phyloP scores from a whole-genome alignment of 2,329 filamentous ascomycete genomes.

The Arthroderma uncinatum region DNA sequence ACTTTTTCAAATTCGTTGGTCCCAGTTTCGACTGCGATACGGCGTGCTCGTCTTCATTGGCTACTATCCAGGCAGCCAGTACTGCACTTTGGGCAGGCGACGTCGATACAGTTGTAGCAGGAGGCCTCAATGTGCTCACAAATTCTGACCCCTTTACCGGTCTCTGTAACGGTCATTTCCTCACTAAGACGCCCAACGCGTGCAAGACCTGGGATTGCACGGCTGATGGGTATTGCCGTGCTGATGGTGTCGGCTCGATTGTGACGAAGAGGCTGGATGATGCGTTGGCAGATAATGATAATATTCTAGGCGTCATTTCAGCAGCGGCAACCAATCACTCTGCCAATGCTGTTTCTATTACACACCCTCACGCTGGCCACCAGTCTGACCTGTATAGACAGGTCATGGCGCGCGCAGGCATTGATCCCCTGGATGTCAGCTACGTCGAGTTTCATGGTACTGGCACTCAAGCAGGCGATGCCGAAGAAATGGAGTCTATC shows the following conservation, averaged over 20 bases:
- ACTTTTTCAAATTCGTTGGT: conserved; percentile 13
- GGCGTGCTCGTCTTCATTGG: conserved; percentile 13
- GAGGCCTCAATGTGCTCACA: conserved; percentile 18
- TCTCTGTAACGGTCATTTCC: conserved; percentile 24
- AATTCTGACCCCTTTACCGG: conserved; percentile 15
- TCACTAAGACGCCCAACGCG: conserved; percentile 20
- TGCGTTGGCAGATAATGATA: conserved; percentile 32
- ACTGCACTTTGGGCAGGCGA: conserved; percentile 13
- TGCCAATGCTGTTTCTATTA: conserved; percentile 23
- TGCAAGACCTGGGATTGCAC: conserved; percentile 24
- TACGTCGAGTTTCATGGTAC: background rate
- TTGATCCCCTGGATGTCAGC: conserved; percentile 27
- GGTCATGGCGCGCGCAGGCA: conserved; percentile 47
- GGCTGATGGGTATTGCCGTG: conserved; percentile 36
- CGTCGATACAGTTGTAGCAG: conserved; percentile 18
- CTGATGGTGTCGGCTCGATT: conserved; percentile 32
- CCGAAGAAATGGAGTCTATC: conserved; percentile 63
- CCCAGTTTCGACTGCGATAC: conserved; percentile 15
- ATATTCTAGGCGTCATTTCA: conserved; percentile 34
- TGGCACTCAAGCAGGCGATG: conserved; percentile 49
- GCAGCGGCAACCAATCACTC: conserved; percentile 32
- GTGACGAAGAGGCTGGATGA: conserved; percentile 32
- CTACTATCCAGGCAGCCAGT: conserved; percentile 13
- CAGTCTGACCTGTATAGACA: conserved; percentile 31
- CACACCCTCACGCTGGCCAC: conserved; percentile 12